phyloP scores from a whole-genome alignment of 345 rosid genomes.

The Eucalyptus cloeziana region DNA sequence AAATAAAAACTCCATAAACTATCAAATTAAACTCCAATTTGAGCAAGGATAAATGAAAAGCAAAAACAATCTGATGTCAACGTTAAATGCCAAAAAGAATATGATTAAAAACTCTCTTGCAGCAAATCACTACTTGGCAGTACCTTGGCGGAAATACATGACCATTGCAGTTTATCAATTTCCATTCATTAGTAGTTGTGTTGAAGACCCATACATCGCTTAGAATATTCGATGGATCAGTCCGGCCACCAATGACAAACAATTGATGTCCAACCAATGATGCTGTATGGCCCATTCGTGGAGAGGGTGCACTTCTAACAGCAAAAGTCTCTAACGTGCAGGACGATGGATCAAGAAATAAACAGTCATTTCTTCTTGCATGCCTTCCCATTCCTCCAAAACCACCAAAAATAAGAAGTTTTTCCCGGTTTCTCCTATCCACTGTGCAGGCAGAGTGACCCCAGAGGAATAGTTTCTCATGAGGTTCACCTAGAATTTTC shows the following conservation, averaged over 20 bases:
- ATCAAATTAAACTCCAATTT: background rate
- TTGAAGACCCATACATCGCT: conserved; percentile 70
- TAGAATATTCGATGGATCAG: conserved; percentile 61
- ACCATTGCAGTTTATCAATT: conserved; percentile 35
- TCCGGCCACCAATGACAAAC: conserved; percentile 83
- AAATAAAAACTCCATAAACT: background rate
- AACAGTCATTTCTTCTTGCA: conserved; percentile 65
- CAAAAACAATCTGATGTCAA: background rate
- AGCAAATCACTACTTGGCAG: background rate
- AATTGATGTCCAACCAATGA: conserved; percentile 50
- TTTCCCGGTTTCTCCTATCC: conserved; percentile 2
- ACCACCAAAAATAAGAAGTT: conserved; percentile 71
- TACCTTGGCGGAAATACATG: conserved; percentile 61
- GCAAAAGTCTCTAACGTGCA: conserved; percentile 32
- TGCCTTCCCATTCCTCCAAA: conserved; percentile 93
- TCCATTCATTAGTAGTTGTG: conserved; percentile 42
- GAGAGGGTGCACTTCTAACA: conserved; percentile 38
- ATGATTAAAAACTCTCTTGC: background rate
- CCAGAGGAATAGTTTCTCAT: conserved; percentile 83
- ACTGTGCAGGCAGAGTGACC: conserved; percentile 68
- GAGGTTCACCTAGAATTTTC: conserved; percentile 39
- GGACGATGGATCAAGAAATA: conserved; percentile 44
- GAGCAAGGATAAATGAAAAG: background rate
- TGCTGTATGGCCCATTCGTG: conserved; percentile 79
- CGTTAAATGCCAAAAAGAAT: background rate